Conservation (phyloP, 768 basidiomycete species). For the Lactifluus echinatus region DNA sequence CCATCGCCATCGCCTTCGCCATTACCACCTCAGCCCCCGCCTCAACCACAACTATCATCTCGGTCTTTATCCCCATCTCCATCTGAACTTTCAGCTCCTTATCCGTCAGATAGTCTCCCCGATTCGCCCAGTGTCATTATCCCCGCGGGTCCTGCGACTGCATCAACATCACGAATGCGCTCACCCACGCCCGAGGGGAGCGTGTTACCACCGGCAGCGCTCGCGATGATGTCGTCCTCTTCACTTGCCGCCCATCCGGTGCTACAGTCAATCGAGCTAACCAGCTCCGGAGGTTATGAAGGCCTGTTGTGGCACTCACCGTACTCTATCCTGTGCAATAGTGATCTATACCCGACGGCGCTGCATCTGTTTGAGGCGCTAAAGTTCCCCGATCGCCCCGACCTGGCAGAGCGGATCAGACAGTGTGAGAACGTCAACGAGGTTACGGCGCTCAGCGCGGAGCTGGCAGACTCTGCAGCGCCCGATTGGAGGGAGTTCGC, state of each 20-base stretch:
- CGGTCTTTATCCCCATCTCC: too few relatives aligned
- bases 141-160: too few relatives aligned
- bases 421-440: slow-evolving; percentile 30
- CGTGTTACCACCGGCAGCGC: too few relatives aligned
- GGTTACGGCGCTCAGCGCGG: slow-evolving; percentile 30
- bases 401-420: slow-evolving; percentile 53
- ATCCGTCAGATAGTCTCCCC: too few relatives aligned
- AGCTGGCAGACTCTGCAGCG: slow-evolving; percentile 29
- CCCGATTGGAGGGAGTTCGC: slow-evolving; percentile 50
- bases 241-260: slow-evolving; percentile 10
- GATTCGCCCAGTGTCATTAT: too few relatives aligned
- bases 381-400: slow-evolving; percentile 47
- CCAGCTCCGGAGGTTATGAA: slow-evolving; percentile 26
- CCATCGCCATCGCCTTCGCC: too few relatives aligned
- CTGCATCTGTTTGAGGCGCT: slow-evolving; percentile 70
- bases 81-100: too few relatives aligned
- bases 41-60: too few relatives aligned
- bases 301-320: slow-evolving; percentile 61
- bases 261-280: slow-evolving; percentile 28
- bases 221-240: background rate
- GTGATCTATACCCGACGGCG: slow-evolving; percentile 55
- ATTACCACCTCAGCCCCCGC: too few relatives aligned
- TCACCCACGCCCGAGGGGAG: too few relatives aligned
- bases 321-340: slow-evolving; percentile 50
- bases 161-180: too few relatives aligned